Percentiles rank a stretch among this genome's conserved stretches.
Conservation (phyloP, 73 alveolate species). For the Paramecium sonneborni region DNA sequence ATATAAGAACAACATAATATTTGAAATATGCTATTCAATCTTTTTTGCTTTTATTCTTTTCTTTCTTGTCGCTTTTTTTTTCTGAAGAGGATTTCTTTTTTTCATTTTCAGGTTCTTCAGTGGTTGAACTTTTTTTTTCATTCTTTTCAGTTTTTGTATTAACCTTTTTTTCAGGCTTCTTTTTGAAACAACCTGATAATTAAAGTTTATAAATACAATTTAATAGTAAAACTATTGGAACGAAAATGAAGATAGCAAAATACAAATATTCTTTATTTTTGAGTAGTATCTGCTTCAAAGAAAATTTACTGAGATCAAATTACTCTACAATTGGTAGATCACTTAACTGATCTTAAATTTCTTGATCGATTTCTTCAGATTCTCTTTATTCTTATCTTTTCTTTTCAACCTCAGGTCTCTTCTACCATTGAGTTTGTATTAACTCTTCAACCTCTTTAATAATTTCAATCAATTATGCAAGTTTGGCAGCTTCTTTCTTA, state of each 20-base stretch:
- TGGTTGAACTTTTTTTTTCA: not conserved
- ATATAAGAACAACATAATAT: too few relatives aligned
- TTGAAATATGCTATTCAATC: not conserved
- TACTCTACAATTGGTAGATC: not conserved
- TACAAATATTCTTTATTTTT: not conserved
- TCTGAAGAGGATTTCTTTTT: not conserved
- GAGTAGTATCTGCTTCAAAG: not conserved
- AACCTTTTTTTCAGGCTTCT: not conserved
- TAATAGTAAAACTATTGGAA: not conserved
- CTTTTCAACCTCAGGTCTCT: not conserved
- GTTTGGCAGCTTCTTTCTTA: not conserved
- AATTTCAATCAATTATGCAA: not conserved
- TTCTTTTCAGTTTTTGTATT: not conserved
- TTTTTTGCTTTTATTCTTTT: not conserved
- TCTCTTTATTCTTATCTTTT: not conserved
- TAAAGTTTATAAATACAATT: not conserved
- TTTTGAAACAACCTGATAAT: not conserved
- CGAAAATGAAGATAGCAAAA: not conserved
- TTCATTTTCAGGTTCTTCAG: not conserved
- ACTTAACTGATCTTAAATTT: not conserved
- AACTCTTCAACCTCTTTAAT: slow-evolving; percentile 4
- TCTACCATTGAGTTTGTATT: not conserved
- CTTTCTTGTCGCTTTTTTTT: not conserved
- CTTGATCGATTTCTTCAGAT: not conserved
- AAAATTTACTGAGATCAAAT: not conserved